A percentile compares a stretch with the other conserved stretches of the same genome.
phyloP scores from a whole-genome alignment of 495 filamentous ascomycete species.

The Aspergillus avenaceus region DNA sequence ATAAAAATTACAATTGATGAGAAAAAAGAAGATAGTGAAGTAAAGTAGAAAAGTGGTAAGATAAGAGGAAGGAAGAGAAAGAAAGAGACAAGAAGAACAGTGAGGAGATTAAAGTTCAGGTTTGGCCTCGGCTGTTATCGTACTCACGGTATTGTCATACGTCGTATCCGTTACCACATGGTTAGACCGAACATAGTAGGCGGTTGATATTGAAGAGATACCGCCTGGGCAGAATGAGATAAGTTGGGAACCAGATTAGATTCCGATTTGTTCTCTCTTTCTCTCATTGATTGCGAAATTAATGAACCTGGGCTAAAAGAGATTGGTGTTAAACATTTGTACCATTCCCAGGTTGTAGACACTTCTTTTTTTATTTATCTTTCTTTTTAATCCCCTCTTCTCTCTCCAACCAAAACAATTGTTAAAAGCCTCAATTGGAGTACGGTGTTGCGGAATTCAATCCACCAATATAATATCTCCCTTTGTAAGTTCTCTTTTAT shows the following conservation, averaged over 20 bases:
- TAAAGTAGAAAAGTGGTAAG: not conserved
- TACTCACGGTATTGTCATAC: not conserved
- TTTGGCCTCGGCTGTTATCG: constrained; percentile 3
- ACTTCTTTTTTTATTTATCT: too few species aligned
- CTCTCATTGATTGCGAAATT: not conserved
- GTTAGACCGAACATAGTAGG: not conserved
- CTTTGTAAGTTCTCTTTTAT: not conserved
- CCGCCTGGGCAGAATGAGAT: constrained; percentile 2
- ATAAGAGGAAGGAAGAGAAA: constrained; percentile 3
- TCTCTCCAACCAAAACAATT: too few species aligned
- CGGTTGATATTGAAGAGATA: not conserved
- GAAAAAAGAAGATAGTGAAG: not conserved
- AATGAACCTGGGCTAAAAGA: too few species aligned
- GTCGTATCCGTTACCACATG: not conserved
- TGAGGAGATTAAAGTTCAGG: constrained; percentile 1
- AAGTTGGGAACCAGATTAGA: not conserved
- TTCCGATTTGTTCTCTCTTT: not conserved
- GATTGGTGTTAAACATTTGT: too few species aligned
- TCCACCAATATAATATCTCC: not conserved
- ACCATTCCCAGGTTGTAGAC: too few species aligned
- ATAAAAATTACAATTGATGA: not conserved
- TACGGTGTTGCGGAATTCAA: not conserved
- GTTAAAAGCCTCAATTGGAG: not conserved
- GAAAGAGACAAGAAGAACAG: not conserved
- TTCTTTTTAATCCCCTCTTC: too few species aligned